phyloP scores from a whole-genome alignment of 306 rosid genomes.

The Oemleria cerasiformis region DNA sequence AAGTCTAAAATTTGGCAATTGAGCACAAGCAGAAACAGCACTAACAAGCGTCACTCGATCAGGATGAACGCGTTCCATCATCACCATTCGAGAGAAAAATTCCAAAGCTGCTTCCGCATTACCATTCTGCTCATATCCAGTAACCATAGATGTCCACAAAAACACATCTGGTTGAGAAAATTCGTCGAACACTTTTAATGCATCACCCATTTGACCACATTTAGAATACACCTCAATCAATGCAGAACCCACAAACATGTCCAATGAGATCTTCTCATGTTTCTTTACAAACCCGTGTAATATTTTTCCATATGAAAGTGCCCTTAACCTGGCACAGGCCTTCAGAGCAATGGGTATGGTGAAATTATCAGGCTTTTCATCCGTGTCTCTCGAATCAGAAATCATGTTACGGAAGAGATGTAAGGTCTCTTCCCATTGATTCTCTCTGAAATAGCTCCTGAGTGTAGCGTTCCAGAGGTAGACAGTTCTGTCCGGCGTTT shows the following conservation, averaged over 20 bases:
- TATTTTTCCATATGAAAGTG: constrained; percentile 40
- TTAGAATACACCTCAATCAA: constrained; percentile 62
- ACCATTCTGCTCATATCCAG: constrained; percentile 64
- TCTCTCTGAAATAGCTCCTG: constrained; percentile 45
- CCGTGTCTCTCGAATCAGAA: constrained; percentile 16
- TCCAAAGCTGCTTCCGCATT: constrained; percentile 48
- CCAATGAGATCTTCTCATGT: constrained; percentile 33
- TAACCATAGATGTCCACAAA: constrained; percentile 66
- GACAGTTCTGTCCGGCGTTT: constrained; percentile 45
- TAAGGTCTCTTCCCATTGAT: constrained; percentile 51
- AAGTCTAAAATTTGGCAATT: constrained; percentile 40
- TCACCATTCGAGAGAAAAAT: constrained; percentile 55
- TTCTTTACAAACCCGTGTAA: constrained; percentile 64
- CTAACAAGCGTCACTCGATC: constrained; percentile 69
- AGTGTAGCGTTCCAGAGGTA: constrained; percentile 65
- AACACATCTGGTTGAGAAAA: constrained; percentile 59
- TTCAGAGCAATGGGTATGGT: constrained; percentile 58
- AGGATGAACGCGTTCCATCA: constrained; percentile 32
- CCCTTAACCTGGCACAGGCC: constrained; percentile 51
- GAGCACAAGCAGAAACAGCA: constrained; percentile 66
- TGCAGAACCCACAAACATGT: constrained; percentile 69
- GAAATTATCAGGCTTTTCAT: constrained; percentile 54
- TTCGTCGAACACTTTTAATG: constrained; percentile 48
- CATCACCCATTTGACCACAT: constrained; percentile 62
- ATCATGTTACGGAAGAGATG: constrained; percentile 47